Conservation (phyloP, 2,329 filamentous ascomycete genomes). For the Clonostachys rhizophaga region DNA sequence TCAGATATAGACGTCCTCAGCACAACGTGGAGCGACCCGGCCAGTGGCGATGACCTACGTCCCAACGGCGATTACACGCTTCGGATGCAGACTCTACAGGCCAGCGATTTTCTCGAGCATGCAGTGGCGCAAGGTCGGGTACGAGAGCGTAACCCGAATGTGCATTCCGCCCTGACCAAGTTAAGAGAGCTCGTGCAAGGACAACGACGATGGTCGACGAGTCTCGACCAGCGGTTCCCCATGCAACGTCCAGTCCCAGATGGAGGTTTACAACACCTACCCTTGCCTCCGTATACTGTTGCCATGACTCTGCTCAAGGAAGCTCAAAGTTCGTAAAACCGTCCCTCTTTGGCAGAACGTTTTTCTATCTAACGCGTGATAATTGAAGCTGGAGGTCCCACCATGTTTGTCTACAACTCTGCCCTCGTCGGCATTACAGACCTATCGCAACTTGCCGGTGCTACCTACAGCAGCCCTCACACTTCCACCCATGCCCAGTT, state of each 20-base stretch:
- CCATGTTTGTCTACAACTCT: constrained; percentile 46
- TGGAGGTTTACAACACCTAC: constrained; percentile 42
- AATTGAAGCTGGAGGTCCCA: constrained; percentile 24
- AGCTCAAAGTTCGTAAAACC: constrained; percentile 20
- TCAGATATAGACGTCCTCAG: background rate
- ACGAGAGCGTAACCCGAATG: background rate
- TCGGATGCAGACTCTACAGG: background rate
- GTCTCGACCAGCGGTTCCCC: constrained; percentile 25
- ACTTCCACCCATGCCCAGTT: constrained; percentile 45
- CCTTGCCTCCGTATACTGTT: constrained; percentile 46
- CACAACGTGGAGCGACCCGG: background rate
- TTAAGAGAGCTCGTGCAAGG: background rate
- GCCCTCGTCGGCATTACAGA: constrained; percentile 42
- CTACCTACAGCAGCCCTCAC: constrained; percentile 45
- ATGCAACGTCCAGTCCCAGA: constrained; percentile 38
- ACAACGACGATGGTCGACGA: background rate
- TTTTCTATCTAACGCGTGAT: background rate
- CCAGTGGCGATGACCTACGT: background rate
- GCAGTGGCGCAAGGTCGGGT: background rate
- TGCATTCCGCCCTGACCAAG: background rate
- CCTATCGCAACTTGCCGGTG: constrained; percentile 42
- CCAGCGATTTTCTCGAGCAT: background rate
- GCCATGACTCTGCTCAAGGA: constrained; percentile 41
- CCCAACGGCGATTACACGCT: background rate
- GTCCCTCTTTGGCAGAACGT: background rate